Evolutionary conservation across 78 protist species (phyloP).

Genomic region (Isochrysis galbana): DNA sequence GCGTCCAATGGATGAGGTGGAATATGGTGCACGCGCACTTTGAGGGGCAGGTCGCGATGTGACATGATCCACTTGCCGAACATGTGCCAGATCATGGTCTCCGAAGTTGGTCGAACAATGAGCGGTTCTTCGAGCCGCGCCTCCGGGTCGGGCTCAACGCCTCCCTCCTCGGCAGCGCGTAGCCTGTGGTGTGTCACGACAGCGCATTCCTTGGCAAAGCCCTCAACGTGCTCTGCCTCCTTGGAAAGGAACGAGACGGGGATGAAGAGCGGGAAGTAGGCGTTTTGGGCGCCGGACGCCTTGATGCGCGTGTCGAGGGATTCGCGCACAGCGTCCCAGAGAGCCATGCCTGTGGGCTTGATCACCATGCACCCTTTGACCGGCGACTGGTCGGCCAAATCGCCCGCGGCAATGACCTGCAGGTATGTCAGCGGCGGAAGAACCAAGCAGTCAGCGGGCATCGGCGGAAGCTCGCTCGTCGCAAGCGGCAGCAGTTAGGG

Average conservation of each 20-base stretch:
- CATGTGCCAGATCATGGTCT: slow-evolving; percentile 74
- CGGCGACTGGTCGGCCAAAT: slow-evolving; percentile 62
- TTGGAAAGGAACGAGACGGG: slow-evolving; percentile 49
- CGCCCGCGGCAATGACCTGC: slow-evolving; percentile 34
- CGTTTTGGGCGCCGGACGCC: slow-evolving; percentile 40
- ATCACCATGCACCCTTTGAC: slow-evolving; percentile 67
- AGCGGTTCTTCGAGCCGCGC: slow-evolving; percentile 52
- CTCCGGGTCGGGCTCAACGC: slow-evolving; percentile 52
- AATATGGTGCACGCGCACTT: no score
- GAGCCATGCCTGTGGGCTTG: slow-evolving; percentile 52
- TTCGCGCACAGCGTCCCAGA: slow-evolving; percentile 40
- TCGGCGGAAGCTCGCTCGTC: neutral
- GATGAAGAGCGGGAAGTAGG: slow-evolving; percentile 65
- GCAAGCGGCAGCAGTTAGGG: no score
- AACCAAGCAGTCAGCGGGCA: neutral
- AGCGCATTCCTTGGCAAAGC: slow-evolving; percentile 45
- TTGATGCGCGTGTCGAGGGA: slow-evolving; percentile 50
- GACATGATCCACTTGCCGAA: slow-evolving; percentile 64
- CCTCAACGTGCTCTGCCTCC: slow-evolving; percentile 74
- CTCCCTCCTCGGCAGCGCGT: neutral
- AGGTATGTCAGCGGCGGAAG: no score
- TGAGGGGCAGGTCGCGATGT: slow-evolving; percentile 71
- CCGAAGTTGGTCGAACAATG: slow-evolving; percentile 70
- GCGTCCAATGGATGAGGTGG: no score
- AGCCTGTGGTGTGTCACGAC: slow-evolving; percentile 52